phyloP scores from a whole-genome alignment of 192 early-diverging fungal species.

The Gaertneriomyces sp. region DNA sequence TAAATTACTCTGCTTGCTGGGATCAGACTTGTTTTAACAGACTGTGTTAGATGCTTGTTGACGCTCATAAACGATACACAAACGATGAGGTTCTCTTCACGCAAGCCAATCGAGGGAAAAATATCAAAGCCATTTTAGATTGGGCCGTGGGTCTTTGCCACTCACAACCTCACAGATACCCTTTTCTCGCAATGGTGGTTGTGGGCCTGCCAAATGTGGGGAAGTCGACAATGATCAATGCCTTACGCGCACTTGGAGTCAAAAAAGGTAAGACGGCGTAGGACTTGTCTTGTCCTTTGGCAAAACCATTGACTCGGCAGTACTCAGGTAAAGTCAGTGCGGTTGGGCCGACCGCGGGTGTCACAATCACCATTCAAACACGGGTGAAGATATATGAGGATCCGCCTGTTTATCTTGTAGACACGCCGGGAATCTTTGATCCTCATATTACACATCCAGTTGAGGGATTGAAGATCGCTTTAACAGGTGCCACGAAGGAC shows the following conservation, averaged over 20 bases:
- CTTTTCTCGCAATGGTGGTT: conserved; percentile 67
- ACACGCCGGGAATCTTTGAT: conserved; percentile 88
- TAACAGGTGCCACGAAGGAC: conserved; percentile 88
- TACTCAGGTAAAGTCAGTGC: conserved; percentile 67
- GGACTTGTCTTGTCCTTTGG: too few relatives aligned
- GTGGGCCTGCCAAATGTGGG: conserved; percentile 97
- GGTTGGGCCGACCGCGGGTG: conserved; percentile 83
- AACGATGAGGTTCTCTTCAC: conserved; percentile 49
- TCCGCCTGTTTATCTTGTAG: conserved; percentile 88
- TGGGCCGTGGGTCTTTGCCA: conserved; percentile 46
- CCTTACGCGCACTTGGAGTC: conserved; percentile 72
- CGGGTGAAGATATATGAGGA: conserved; percentile 81
- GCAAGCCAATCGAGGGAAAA: conserved; percentile 51
- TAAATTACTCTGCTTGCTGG: conserved; percentile 8
- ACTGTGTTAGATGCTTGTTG: neutral
- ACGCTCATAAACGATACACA: neutral
- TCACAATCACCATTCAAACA: conserved; percentile 72
- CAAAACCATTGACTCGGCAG: too few relatives aligned
- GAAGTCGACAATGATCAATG: conserved; percentile 89
- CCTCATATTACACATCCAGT: conserved; percentile 81
- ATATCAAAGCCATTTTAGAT: conserved; percentile 67
- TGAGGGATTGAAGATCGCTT: conserved; percentile 80
- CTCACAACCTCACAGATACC: conserved; percentile 23
- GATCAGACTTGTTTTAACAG: neutral
- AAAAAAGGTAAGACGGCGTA: conserved; percentile 48